Evolutionary conservation across 2,329 filamentous ascomycete species (phyloP), one percentile per base, ranked within the genome.

Genomic region (Xylariaceae sp.): DNA sequence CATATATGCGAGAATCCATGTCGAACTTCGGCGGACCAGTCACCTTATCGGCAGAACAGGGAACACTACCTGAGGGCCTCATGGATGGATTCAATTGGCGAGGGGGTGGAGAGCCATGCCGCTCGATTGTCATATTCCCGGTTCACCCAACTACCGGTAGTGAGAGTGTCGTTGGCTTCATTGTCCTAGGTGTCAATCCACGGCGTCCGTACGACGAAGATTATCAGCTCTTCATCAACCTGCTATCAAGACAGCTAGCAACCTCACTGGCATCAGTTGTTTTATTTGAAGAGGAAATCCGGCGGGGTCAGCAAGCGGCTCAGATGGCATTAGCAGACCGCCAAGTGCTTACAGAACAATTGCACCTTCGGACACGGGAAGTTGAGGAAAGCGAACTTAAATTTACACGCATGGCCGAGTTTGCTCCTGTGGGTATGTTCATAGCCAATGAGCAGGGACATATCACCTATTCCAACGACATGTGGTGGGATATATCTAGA

Each of bases 331-430:
- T 89, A 2, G 76, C 90, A 59, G 90, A 95, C 71, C 86, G 88
- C 2, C 89, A 91, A 63, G 87, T 92, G 67, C 81, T 95, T 3
- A 91, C 89, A 0, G 83, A 91, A 70, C 88, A 94, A 69, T 79
- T 95, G 12, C 86, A 87, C 39, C 79, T 88, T 16, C 77, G 83
- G 28, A 87, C 85, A 1, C 81, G 84, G 64, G 83, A 88, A 66
- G 83, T 84, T 0, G 78, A 82, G 37, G 85, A 88, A 66, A 86
- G 86, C 69, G 91, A 95, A 71, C 87, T 89, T 28, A 88, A 88
- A 56, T 95, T 95, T 69, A 91, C 89, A 0, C 82, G 90, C 40
- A 92, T 95, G 89, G 90, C 91, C 2, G 90, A 93, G 68, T 91
- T 92, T 62, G 89, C 90, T 0, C 91, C 91, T 0, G 90, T 93